phyloP scores from a whole-genome alignment of 768 basidiomycete species.

The Lyophyllum semitale region DNA sequence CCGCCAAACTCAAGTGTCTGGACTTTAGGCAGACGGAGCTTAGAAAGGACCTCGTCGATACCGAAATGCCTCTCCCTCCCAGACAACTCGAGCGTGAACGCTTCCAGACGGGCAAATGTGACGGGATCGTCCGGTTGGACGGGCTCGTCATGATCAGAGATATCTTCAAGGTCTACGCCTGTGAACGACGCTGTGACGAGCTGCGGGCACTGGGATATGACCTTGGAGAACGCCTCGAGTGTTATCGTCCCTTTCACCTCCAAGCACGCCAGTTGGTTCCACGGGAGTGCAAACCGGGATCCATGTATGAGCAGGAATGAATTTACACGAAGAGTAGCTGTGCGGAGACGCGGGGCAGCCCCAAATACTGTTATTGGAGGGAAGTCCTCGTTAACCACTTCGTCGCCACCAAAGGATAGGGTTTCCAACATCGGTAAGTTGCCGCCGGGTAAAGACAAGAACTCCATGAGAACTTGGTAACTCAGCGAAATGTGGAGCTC shows the following conservation, averaged over 20 bases:
- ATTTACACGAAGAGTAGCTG: background rate
- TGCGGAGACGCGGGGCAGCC: background rate
- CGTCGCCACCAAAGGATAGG: background rate
- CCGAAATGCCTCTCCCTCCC: too few relatives aligned
- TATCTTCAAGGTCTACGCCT: background rate
- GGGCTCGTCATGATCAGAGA: background rate
- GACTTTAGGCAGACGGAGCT: too few relatives aligned
- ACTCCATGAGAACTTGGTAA: background rate
- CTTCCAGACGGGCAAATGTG: background rate
- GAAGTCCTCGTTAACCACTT: background rate
- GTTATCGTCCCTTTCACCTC: background rate
- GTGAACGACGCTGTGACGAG: background rate
- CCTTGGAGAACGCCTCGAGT: background rate
- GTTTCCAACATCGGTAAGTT: background rate
- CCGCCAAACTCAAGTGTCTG: too few relatives aligned
- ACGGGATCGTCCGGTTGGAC: background rate
- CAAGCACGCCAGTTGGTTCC: background rate
- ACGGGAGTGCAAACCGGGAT: background rate
- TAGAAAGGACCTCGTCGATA: too few relatives aligned
- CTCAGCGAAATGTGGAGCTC: background rate
- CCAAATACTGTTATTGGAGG: background rate
- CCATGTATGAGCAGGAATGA: background rate
- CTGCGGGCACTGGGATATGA: conserved; percentile 1
- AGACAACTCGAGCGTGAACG: too few relatives aligned
- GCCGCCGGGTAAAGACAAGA: background rate